Percentiles rank a stretch among this genome's conserved stretches.
Conservation (phyloP, 768 basidiomycete genomes). For the Auricularia heimuer region DNA sequence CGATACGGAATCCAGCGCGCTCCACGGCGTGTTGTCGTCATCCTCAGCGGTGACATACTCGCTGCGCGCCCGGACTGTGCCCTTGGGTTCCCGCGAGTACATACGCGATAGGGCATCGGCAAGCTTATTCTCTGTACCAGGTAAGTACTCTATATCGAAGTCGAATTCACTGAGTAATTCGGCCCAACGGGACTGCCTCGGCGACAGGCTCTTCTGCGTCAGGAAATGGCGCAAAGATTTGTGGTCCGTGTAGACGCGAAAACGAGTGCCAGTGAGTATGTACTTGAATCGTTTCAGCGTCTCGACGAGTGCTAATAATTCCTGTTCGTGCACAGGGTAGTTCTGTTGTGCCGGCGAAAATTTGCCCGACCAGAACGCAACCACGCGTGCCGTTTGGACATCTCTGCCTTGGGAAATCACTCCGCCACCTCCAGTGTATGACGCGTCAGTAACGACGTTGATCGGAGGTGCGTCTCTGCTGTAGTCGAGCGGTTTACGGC, state of each 20-base stretch:
- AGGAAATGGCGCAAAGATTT: constrained; percentile 2
- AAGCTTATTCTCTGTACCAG: neutral
- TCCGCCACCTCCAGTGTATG: constrained; percentile 21
- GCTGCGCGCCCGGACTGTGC: neutral
- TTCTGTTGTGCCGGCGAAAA: constrained; percentile 29
- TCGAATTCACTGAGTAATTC: constrained; percentile 7
- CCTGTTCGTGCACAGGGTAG: constrained; percentile 32
- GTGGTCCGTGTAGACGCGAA: constrained; percentile 5
- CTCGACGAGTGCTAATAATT: constrained; percentile 29
- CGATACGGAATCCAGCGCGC: neutral
- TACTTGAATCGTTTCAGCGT: constrained; percentile 7
- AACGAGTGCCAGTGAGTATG: neutral
- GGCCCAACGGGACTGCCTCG: constrained; percentile 3
- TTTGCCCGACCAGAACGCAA: constrained; percentile 29
- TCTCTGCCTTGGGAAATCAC: constrained; percentile 19
- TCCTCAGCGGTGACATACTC: constrained; percentile 1
- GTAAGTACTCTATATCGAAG: constrained; percentile 5
- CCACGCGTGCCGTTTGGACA: constrained; percentile 18
- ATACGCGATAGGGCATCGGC: constrained; percentile 7
- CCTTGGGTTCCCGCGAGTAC: constrained; percentile 1
- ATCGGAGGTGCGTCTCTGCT: constrained; percentile 13
- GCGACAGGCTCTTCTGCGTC: constrained; percentile 2
- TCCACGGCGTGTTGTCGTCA: neutral
- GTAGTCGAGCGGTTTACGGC: constrained; percentile 10
- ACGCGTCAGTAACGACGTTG: constrained; percentile 25